Evolutionary conservation across 2,329 filamentous ascomycete genomes (phyloP).

Genomic region (Fusarium musae): DNA sequence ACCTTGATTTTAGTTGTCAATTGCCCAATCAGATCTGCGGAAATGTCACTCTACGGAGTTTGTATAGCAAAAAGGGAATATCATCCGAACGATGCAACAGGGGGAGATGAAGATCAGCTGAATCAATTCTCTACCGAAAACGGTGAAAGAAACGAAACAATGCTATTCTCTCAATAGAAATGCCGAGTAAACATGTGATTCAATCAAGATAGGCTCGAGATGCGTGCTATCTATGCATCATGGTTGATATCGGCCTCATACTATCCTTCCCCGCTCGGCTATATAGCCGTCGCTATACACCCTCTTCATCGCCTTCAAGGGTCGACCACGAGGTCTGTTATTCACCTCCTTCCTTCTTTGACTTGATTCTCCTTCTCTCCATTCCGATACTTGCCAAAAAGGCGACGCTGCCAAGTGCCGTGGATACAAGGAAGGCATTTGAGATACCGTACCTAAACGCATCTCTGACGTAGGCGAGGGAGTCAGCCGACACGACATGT

Average conservation of each 20-base stretch:
- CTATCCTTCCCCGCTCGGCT: not conserved
- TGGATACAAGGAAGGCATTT: conserved; percentile 36
- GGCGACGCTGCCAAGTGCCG: conserved; percentile 24
- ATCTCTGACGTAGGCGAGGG: conserved; percentile 19
- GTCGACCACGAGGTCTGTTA: not conserved
- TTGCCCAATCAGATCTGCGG: not conserved
- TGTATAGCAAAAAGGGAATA: conserved; percentile 8
- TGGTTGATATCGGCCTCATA: not conserved
- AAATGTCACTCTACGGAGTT: not conserved
- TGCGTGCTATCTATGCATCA: not conserved
- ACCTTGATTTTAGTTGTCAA: conserved; percentile 11
- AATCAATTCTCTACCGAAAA: not conserved
- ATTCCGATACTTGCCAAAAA: conserved; percentile 36
- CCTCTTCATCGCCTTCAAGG: not conserved
- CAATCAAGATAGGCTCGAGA: not conserved
- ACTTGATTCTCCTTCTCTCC: conserved; percentile 29
- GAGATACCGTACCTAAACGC: conserved; percentile 31
- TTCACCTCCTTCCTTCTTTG: conserved; percentile 9
- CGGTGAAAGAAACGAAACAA: not conserved
- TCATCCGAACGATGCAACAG: conserved; percentile 10
- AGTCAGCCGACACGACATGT: conserved; percentile 7
- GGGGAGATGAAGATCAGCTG: conserved; percentile 25
- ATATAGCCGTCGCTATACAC: conserved; percentile 1
- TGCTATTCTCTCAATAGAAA: not conserved
- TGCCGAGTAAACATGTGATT: not conserved